Evolutionary conservation across 139 green algal genomes (phyloP).

Genomic region (Chlamydomonas sp.): DNA sequence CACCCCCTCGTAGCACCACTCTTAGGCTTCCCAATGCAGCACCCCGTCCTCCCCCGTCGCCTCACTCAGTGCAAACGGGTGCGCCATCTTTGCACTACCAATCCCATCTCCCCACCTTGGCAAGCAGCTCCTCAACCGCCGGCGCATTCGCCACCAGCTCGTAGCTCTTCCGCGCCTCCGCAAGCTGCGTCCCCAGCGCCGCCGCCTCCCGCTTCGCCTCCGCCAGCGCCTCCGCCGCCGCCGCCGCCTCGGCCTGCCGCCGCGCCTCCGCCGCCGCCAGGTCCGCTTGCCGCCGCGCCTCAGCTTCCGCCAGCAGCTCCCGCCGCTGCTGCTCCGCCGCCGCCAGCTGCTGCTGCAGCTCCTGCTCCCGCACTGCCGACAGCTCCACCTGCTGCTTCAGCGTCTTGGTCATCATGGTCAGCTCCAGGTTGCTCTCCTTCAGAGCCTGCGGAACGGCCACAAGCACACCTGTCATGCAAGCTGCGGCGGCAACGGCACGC

Average conservation of each 20-base stretch:
- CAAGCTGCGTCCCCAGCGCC: neutral
- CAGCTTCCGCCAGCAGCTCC: neutral
- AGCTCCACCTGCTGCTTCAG: neutral
- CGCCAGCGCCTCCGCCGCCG: neutral
- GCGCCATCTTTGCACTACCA: no score
- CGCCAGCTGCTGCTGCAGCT: neutral
- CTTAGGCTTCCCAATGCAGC: no score
- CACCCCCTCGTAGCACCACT: no score
- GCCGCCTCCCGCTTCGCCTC: constrained; percentile 11
- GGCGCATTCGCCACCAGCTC: neutral
- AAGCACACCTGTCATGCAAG: no score
- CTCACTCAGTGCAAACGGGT: no score
- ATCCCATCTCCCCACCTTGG: no score
- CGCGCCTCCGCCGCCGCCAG: neutral
- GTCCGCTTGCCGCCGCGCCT: neutral
- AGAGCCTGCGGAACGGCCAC: no score
- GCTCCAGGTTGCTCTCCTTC: neutral
- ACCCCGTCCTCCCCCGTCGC: no score
- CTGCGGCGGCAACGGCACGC: no score
- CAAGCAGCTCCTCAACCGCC: no score
- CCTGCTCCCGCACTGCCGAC: neutral
- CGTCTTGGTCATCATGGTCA: neutral
- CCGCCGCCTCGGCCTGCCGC: neutral
- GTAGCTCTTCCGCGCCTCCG: neutral
- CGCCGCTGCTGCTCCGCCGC: neutral